Base-by-base conservation (phyloP, 176 grass and related monocot genomes). In the Musa acuminata region DNA sequence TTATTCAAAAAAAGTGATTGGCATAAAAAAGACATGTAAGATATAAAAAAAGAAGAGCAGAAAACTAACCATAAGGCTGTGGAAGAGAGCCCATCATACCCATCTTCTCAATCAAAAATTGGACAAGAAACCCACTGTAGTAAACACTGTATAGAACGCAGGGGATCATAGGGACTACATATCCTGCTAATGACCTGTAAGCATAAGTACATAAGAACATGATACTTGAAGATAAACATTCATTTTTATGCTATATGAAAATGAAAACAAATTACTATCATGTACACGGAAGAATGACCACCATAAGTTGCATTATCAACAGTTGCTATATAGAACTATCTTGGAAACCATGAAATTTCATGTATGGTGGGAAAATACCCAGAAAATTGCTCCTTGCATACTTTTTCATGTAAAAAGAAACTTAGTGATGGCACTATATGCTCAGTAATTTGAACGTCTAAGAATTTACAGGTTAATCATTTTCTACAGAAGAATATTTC, bases 31-130 rank as follows among this genome's bases (percentile, higher is more conserved):
- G 6, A 58, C 55, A 58, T 19, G 17, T 83, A 43, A 82, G 75
- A 85, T 77, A 60, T 53, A 14, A 76, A 79, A 48, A 83, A 50
- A 77, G 12, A 74, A 84, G 11, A 21, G 62, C 53, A 83, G 13
- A 69, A 82, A 53, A 84, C 83, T 87, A 87, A 97, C 94, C 94
- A 79, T 89, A 92, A 77, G 94, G 90, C 83, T 87, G 83, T 65
- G 88, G 94, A 85, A 93, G 94, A 81, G 94, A 98, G 29, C 94
- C 94, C 86, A 91, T 93, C 94, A 98, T 98, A 27, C 94, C 94
- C 94, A 91, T 91, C 82, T 98, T 98, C 78, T 98, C 94, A 83
- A 98, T 90, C 55, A 89, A 55, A 73, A 98, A 98, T 75, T 98
- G 94, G 48, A 84, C 63, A 84, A 98, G 84, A 79, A 98, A 98